phyloP scores from a whole-genome alignment of 1,284 basidiomycete species.

The Microbotryum lychnidis-dioicae region DNA sequence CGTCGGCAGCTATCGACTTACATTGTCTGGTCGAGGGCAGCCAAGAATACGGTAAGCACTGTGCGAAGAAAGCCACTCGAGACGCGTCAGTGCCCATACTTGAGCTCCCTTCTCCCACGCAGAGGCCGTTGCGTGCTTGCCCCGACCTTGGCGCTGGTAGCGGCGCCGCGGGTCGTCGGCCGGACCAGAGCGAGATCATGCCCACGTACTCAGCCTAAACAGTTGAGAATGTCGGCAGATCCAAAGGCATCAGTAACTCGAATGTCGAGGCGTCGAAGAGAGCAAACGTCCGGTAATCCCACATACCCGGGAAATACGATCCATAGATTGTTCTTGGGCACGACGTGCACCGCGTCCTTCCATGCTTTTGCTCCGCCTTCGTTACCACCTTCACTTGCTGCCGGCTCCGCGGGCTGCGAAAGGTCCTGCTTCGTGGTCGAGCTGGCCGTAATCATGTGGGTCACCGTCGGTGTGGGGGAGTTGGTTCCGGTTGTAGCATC shows the following conservation, averaged over 20 bases:
- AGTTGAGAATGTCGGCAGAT: background rate
- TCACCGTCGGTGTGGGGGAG: no score
- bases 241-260: background rate
- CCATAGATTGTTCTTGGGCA: constrained; percentile 40
- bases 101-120: background rate
- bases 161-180: background rate
- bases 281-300: background rate
- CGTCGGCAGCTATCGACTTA: background rate
- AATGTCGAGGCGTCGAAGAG: background rate
- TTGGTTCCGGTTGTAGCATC: no score
- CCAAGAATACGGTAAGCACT: constrained; percentile 48
- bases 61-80: no score
- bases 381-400: no score
- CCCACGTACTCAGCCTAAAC: constrained; percentile 1
- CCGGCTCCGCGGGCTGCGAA: no score
- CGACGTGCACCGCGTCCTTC: constrained; percentile 9
- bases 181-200: background rate
- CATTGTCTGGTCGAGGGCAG: constrained; percentile 45
- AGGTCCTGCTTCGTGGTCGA: no score
- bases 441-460: no score
- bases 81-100: constrained; percentile 41
- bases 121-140: background rate
- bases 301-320: constrained; percentile 44
- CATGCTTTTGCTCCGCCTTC: background rate
- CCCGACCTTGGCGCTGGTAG: background rate